Evolutionary conservation across 208 protist genomes (phyloP), one percentile per base, ranked within the genome.

Genomic region (Trichomonas vaginalis): DNA sequence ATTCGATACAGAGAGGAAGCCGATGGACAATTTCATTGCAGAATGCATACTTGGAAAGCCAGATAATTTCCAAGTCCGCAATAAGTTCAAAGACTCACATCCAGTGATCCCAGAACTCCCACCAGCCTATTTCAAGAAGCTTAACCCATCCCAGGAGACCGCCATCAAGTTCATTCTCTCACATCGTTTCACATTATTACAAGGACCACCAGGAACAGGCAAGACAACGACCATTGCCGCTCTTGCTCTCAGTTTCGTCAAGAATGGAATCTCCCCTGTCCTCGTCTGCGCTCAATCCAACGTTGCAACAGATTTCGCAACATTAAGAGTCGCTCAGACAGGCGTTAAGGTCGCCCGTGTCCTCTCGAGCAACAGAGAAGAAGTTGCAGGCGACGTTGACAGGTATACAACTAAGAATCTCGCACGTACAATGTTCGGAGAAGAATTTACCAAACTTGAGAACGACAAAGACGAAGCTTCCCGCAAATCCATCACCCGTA

Each of bases 271-370:
- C 17, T 62, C 88, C 21, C 97, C 97, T 95, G 97, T 98, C 0
- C 97, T 99, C 14, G 98, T 99, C 9, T 98, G 98, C 96, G 98
- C 98, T 2, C 99, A 98, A 42, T 98, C 97, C 39, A 99, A 99
- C 96, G 98, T 99, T 15, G 99, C 99, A 27, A 98, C 99, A 32
- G 99, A 99, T 96, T 98, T 99, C 88, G 97, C 99, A 0, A 97
- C 98, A 9, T 97, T 98, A 62, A 98, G 98, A 95, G 98, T 99
- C 56, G 97, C 98, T 95, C 96, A 82, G 40, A 98, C 98, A 40
- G 98, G 98, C 8, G 96, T 99, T 2, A 98, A 98, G 70, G 96
- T 96, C 99, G 98, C 99, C 27, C 96, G 99, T 27, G 46, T 99
- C 14, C 98, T 96, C 47, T 98, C 98, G 51, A 98, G 98, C 96